phyloP scores from a whole-genome alignment of 2,329 filamentous ascomycete species.

The Colletotrichum sp. region DNA sequence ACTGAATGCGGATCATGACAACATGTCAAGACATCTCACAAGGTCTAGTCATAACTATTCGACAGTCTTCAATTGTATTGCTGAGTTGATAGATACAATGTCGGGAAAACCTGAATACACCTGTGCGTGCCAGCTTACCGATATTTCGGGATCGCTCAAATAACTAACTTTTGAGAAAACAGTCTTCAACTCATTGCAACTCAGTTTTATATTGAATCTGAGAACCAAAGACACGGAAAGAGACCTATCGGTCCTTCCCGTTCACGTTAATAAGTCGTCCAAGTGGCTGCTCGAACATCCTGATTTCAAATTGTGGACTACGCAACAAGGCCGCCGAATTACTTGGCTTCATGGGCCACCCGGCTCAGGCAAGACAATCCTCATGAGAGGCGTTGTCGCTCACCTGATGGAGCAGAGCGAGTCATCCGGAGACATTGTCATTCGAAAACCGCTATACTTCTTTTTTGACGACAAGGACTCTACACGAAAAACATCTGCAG shows the following conservation, averaged over 20 bases:
- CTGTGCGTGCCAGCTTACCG: neutral
- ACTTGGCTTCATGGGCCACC: neutral
- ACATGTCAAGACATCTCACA: neutral
- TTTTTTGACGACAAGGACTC: neutral
- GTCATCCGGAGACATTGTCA: accelerated
- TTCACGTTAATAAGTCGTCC: neutral
- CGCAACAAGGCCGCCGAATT: neutral
- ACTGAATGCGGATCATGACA: neutral
- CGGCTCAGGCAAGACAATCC: neutral
- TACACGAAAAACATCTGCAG: accelerated
- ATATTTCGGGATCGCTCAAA: accelerated
- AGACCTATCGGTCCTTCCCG: neutral
- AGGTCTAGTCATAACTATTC: neutral
- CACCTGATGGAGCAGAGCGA: neutral
- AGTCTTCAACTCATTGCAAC: neutral
- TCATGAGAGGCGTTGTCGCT: neutral
- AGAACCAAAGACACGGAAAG: accelerated
- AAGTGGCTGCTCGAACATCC: neutral
- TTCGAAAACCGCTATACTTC: neutral
- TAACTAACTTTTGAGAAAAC: accelerated
- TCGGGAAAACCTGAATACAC: accelerated
- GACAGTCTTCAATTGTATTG: neutral
- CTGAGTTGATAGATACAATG: accelerated
- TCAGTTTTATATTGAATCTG: accelerated
- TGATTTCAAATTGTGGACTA: accelerated